Percentiles rank a stretch among this genome's conserved stretches.
Evolutionary conservation across 2,329 filamentous ascomycete genomes (phyloP).

Genomic region (Pseudogymnoascus sp.): DNA sequence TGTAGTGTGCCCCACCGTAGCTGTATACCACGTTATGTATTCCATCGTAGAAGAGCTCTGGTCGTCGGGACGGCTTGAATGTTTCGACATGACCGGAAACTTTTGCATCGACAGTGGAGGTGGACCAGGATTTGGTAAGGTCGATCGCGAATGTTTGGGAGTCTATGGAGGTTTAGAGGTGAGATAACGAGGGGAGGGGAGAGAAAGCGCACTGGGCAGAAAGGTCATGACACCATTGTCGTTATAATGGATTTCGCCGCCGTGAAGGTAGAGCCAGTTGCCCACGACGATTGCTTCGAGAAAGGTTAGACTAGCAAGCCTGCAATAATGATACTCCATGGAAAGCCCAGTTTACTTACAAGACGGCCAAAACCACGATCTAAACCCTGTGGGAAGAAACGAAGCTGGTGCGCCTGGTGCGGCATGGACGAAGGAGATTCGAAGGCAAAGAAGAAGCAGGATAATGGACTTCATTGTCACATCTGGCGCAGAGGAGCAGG

Average conservation of each 20-base stretch:
- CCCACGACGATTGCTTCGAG: conserved; percentile 14
- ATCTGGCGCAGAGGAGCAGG: not conserved
- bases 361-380: not conserved
- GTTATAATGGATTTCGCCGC: conserved; percentile 13
- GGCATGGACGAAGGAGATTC: not conserved
- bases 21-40: conserved; percentile 11
- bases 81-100: not conserved
- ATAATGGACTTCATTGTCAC: not conserved
- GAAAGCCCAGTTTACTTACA: not conserved
- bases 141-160: conserved; percentile 12
- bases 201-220: not conserved
- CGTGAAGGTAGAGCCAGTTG: conserved; percentile 18
- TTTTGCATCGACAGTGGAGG: not conserved
- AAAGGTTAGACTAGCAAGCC: not conserved
- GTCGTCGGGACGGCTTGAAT: conserved; percentile 1
- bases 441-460: not conserved
- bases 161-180: not conserved
- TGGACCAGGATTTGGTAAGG: conserved; percentile 11
- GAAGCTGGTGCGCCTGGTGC: not conserved
- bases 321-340: not conserved
- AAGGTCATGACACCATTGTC: not conserved
- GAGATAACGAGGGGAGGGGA: not conserved
- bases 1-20: conserved; percentile 8
- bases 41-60: conserved; percentile 13
- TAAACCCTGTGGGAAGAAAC: not conserved